Base-by-base conservation (phyloP, 345 rosid genomes). In the Brassica rapa region DNA sequence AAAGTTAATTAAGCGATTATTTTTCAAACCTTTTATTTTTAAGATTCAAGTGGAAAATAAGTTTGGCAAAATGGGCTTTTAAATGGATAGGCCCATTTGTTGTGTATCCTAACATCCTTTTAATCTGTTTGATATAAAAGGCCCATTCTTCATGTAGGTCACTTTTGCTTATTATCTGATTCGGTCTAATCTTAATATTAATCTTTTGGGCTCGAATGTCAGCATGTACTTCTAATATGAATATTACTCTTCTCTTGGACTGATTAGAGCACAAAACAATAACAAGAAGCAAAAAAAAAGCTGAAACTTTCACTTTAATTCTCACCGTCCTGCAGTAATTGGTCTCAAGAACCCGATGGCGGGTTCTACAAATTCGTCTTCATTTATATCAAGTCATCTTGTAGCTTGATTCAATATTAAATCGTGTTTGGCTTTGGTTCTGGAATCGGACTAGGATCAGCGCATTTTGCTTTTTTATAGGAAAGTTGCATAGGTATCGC, bases 381-480 rank as follows among this genome's bases (percentile, higher is more conserved):
- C 10, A 37, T 37, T 37, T 37, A 37, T 7, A 37, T 37, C 2
- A 37, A 37, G 41, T 37, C 41, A 37, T 37, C 10, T 37, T 37
- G 10, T 37, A 2, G 41, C 3, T 56, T 57, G 27, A 23, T 57
- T 23, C 62, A 23, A 14, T 25, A 23, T 24, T 24, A 24, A 0
- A 6, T 24, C 14, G 10, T 59, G 63, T 59, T 59, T 59, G 15
- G 63, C 15, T 59, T 37, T 59, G 32, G 4, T 59, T 59, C 30
- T 56, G 11, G 8, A 21, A 59, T 4, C 2, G 14, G 49, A 41
- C 49, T 25, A 25, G 27, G 27, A 25, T 25, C 27, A 16, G 4
- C 23, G 25, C 33, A 8, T 46, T 4, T 70, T 37, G 57, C 72
- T 78, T 39, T 39, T 62, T 19, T 41, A 39, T 66, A 64, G 49